A percentile compares a stretch with the other conserved stretches of the same genome.
These are phyloP conservation scores for Perkinsus marinus DNA, from an alignment of 169 alveolate genomes.

Conservation along the genomic window DNA sequence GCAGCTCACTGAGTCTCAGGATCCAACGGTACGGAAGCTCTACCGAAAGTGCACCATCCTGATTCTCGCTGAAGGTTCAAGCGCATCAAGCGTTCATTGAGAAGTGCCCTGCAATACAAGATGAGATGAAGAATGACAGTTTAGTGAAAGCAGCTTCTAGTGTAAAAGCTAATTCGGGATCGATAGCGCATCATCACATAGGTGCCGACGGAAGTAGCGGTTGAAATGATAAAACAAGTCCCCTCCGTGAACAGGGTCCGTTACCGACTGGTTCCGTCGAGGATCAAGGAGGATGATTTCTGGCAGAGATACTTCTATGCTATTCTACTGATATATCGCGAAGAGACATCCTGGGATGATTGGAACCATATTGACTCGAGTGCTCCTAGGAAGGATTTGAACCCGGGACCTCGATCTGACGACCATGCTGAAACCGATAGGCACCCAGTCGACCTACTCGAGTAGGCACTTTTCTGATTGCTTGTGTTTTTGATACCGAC, in stretches of 20 bases:
- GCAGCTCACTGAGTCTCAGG: neutral
- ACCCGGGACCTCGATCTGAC: neutral
- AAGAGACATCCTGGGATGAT: neutral
- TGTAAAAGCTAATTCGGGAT: neutral
- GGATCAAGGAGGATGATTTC: conserved; percentile 25
- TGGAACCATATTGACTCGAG: neutral
- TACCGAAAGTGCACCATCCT: neutral
- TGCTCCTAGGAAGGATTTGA: neutral
- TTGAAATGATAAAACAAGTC: conserved; percentile 11
- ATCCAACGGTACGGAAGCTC: neutral
- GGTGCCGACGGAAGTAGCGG: conserved; percentile 16
- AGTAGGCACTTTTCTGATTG: neutral
- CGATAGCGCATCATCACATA: conserved; percentile 1
- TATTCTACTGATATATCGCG: neutral
- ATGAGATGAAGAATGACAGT: neutral
- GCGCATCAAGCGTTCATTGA: neutral
- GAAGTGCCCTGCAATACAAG: neutral
- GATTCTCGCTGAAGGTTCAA: neutral
- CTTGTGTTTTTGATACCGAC: no score
- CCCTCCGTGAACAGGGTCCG: conserved; percentile 19
- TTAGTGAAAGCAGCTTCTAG: neutral
- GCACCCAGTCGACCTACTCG: neutral
- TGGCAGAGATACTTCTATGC: conserved; percentile 36
- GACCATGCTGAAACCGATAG: neutral
- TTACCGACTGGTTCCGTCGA: conserved; percentile 29